These are phyloP conservation scores for Parietichytrium sp. DNA, from an alignment of 108 stramenopile species.

Conservation along the genomic window DNA sequence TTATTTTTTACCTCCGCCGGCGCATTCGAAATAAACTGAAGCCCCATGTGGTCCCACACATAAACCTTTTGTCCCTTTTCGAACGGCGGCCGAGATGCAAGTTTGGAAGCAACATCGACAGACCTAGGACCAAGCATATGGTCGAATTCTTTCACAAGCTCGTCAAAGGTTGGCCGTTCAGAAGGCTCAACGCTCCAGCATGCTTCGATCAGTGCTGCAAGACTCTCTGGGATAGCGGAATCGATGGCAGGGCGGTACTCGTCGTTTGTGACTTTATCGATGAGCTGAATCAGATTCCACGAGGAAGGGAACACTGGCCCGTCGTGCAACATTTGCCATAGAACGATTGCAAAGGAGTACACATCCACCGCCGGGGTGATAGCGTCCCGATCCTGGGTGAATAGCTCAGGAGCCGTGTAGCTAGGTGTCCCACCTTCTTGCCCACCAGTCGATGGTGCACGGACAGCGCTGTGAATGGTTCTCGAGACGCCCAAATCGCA, in stretches of 20 bases:
- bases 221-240: neutral
- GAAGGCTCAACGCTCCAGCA: neutral
- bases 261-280: neutral
- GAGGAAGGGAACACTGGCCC: neutral
- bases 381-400: neutral
- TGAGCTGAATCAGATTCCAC: neutral
- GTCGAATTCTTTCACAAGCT: neutral
- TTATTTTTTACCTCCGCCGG: too few relatives aligned
- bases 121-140: slow-evolving; percentile 19
- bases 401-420: slow-evolving; percentile 8
- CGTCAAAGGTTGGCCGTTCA: neutral
- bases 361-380: slow-evolving; percentile 24
- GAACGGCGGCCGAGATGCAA: neutral
- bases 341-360: neutral
- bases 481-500: slow-evolving; percentile 21
- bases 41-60: slow-evolving; percentile 24
- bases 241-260: neutral
- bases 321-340: slow-evolving; percentile 2
- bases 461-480: neutral
- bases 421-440: neutral
- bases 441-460: neutral
- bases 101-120: neutral
- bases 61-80: slow-evolving; percentile 5
- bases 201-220: neutral
- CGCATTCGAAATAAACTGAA: too few relatives aligned